These are phyloP conservation scores for Neonectria coccinea DNA, from an alignment of 2,329 filamentous ascomycete genomes.

Conservation along the genomic window DNA sequence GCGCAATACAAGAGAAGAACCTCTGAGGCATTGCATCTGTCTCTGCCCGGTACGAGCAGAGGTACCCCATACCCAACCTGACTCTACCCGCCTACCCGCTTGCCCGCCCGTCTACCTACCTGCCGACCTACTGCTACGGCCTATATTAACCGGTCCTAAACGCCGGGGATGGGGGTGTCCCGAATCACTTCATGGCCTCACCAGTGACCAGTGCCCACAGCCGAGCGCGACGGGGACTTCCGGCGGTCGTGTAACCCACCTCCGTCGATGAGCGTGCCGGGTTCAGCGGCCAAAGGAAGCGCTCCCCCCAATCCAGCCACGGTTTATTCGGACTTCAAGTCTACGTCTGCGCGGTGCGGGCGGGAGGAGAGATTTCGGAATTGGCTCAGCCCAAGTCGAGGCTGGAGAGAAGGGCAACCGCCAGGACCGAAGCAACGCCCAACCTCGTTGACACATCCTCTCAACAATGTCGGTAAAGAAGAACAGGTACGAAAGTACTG, in stretches of 20 bases:
- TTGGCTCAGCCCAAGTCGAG: not conserved
- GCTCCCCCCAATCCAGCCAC: not conserved
- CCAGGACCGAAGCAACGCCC: not conserved
- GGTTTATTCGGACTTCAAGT: slow-evolving; percentile 1
- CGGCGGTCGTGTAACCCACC: slow-evolving; percentile 9
- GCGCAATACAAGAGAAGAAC: not conserved
- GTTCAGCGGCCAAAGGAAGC: not conserved
- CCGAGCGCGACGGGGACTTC: slow-evolving; percentile 4
- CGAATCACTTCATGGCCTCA: slow-evolving; percentile 5
- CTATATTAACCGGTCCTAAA: slow-evolving; percentile 14
- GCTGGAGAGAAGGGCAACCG: not conserved
- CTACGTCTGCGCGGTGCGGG: not conserved
- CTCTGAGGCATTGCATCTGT: not conserved
- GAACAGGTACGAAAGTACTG: not conserved
- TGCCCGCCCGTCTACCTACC: not conserved
- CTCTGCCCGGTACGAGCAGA: not conserved
- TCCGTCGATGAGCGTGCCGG: slow-evolving; percentile 3
- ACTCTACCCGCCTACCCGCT: not conserved
- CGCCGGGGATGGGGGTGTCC: not conserved
- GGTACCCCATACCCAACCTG: not conserved
- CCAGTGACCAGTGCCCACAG: not conserved
- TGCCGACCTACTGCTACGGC: not conserved
- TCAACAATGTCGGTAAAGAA: not conserved
- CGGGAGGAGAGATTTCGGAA: not conserved
- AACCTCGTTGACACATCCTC: not conserved